A percentile compares a stretch with the other conserved stretches of the same genome.
Conservation (phyloP, 257 asterid genomes). For the Solanum chilense region DNA sequence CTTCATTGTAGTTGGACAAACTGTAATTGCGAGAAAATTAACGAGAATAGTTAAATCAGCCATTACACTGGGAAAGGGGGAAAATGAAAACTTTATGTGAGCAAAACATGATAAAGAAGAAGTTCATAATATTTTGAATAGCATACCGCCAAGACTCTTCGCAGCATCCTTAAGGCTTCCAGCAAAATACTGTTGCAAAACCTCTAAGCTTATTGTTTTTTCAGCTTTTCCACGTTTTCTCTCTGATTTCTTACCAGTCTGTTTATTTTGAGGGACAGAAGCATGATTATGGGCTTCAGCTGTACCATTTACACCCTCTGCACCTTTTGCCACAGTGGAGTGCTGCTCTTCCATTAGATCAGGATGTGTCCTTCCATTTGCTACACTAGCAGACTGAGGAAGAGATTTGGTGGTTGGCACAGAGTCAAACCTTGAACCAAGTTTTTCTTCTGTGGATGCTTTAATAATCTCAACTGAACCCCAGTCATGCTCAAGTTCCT, state of each 20-base stretch:
- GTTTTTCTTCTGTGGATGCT: constrained; percentile 36
- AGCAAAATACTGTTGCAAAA: constrained; percentile 77
- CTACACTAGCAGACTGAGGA: constrained; percentile 19
- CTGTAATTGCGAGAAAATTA: constrained; percentile 25
- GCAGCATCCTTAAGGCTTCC: constrained; percentile 97
- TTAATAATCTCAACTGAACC: constrained; percentile 58
- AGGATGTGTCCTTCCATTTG: constrained; percentile 22
- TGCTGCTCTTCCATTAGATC: constrained; percentile 28
- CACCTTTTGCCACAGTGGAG: constrained; percentile 20
- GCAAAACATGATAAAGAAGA: background rate
- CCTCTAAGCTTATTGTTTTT: constrained; percentile 83
- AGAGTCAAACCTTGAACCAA: constrained; percentile 22
- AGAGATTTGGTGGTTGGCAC: constrained; percentile 26
- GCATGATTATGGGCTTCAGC: constrained; percentile 26
- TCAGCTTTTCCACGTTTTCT: constrained; percentile 88
- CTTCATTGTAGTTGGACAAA: constrained; percentile 93
- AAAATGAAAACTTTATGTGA: background rate
- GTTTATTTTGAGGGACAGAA: constrained; percentile 26
- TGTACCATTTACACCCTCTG: constrained; percentile 19
- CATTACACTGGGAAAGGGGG: background rate
- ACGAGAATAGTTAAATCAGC: background rate
- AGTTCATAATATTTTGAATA: background rate
- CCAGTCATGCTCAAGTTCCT: constrained; percentile 57
- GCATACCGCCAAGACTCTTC: constrained; percentile 84
- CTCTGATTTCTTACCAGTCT: constrained; percentile 49